Evolutionary conservation across 225 moss, liverwort and hornwort species (phyloP).

Genomic region (Marchantia paleacea): DNA sequence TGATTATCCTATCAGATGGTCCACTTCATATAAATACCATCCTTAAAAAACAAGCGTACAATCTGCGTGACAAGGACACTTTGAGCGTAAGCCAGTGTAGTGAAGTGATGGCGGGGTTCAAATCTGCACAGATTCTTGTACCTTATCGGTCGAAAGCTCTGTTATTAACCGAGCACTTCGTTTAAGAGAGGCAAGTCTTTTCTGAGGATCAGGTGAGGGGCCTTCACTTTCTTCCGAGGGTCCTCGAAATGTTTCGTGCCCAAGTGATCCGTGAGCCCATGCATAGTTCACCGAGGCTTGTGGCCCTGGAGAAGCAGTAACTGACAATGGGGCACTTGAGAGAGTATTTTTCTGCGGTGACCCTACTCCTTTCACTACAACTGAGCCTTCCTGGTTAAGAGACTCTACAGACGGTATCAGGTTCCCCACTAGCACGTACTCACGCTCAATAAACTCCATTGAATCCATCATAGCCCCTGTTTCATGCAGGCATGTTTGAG

Average conservation of each 20-base stretch:
- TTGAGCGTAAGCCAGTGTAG: too few species aligned
- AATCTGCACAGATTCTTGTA: conserved; percentile 14
- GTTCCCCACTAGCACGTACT: conserved; percentile 88
- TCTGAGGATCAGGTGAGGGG: conserved; percentile 81
- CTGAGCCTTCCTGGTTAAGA: conserved; percentile 70
- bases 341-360: conserved; percentile 59
- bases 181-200: conserved; percentile 79
- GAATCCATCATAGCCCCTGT: conserved; percentile 92
- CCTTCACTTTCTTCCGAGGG: conserved; percentile 43
- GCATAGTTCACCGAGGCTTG: conserved; percentile 31
- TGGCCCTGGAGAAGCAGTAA: conserved; percentile 38
- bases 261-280: conserved; percentile 42
- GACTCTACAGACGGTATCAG: conserved; percentile 72
- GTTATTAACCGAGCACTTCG: conserved; percentile 72
- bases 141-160: conserved; percentile 85
- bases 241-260: conserved; percentile 38
- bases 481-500: conserved; percentile 33
- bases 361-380: conserved; percentile 54
- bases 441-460: conserved; percentile 92
- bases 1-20: background rate
- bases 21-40: background rate
- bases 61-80: too few species aligned
- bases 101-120: too few species aligned
- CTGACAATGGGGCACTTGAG: conserved; percentile 44
- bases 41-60: background rate